A percentile compares a stretch with the other conserved stretches of the same genome.
phyloP scores from a whole-genome alignment of 1,284 basidiomycete genomes.

The Takashimella tepidaria region DNA sequence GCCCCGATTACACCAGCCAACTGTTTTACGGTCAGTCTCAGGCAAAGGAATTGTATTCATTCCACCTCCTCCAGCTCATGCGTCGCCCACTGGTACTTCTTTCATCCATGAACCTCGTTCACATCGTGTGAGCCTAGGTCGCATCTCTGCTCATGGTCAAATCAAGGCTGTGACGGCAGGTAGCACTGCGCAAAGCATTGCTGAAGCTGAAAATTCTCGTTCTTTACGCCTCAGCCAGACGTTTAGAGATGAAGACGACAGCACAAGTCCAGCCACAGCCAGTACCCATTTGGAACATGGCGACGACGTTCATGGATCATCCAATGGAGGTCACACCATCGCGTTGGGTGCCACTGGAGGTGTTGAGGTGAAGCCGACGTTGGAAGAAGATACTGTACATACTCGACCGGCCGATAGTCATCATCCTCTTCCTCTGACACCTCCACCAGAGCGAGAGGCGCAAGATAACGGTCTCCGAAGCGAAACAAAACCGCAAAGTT shows the following conservation, averaged over 20 bases:
- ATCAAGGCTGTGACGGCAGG: background rate
- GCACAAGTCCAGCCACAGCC: background rate
- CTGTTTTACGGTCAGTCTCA: constrained; percentile 17
- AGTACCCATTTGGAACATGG: background rate
- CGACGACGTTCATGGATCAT: background rate
- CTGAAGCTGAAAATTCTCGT: background rate
- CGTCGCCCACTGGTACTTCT: background rate
- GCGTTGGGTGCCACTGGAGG: background rate
- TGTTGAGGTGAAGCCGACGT: background rate
- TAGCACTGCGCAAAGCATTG: background rate
- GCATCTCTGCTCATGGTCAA: background rate
- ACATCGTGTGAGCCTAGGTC: background rate
- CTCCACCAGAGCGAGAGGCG: background rate
- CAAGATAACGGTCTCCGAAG: background rate
- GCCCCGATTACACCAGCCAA: constrained; percentile 19
- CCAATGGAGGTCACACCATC: background rate
- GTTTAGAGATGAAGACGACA: background rate
- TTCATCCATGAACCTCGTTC: background rate
- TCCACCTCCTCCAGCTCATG: constrained; percentile 12
- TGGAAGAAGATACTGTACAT: background rate
- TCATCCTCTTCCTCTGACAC: background rate
- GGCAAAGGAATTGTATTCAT: constrained; percentile 16
- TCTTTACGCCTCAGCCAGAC: background rate
- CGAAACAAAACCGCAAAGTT: background rate
- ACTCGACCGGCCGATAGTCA: background rate